These are phyloP conservation scores for Perilla frutescens DNA, from an alignment of 257 asterid species.

Conservation along the genomic window DNA sequence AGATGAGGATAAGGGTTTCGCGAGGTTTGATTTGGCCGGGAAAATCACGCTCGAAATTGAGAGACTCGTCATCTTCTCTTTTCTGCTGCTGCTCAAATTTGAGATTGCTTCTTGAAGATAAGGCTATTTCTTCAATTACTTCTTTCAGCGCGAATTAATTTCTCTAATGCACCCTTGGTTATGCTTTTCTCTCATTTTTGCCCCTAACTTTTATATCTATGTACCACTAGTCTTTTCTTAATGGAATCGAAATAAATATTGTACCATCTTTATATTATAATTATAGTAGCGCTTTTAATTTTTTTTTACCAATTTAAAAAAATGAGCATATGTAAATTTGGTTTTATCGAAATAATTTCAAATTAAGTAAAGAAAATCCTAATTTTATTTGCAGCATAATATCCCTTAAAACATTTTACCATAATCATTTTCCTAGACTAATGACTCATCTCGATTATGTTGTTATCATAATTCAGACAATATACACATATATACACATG, in stretches of 20 bases:
- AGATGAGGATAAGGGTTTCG: constrained; percentile 47
- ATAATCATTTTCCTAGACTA: background rate
- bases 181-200: background rate
- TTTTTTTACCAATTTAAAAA: too few species aligned
- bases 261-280: too few species aligned
- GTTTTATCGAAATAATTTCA: too few species aligned
- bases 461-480: too few species aligned
- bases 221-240: background rate
- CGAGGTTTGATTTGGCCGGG: constrained; percentile 45
- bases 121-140: constrained; percentile 8
- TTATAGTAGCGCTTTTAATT: too few species aligned
- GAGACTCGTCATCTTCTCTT: constrained; percentile 60
- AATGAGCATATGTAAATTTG: too few species aligned
- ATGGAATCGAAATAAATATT: too few species aligned
- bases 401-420: background rate
- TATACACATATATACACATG: too few species aligned
- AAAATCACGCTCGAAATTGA: constrained; percentile 56
- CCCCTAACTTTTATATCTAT: background rate
- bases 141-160: background rate
- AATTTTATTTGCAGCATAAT: too few species aligned
- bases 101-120: constrained; percentile 23
- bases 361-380: too few species aligned
- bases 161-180: background rate
- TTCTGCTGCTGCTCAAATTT: constrained; percentile 19
- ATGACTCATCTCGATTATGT: too few species aligned